Evolutionary conservation across 495 filamentous ascomycete genomes (phyloP).

Genomic region (Neurospora sp.): DNA sequence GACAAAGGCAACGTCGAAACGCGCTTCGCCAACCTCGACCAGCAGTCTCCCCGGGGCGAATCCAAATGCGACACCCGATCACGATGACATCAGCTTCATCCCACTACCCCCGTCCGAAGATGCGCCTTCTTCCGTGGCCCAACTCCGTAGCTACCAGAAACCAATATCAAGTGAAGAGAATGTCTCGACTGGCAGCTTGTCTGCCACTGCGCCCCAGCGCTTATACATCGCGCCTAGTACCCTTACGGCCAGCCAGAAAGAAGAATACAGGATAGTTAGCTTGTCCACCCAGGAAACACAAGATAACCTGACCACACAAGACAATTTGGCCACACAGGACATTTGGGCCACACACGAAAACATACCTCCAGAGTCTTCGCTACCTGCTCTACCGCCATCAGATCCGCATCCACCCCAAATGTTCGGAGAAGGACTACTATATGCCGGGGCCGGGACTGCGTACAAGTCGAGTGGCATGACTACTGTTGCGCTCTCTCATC

Average conservation of each 20-base stretch:
- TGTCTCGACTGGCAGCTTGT: background rate
- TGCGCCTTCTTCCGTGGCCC: background rate
- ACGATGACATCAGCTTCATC: background rate
- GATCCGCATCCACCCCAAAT: background rate
- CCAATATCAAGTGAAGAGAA: background rate
- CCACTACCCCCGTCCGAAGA: background rate
- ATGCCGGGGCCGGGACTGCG: background rate
- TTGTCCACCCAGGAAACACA: constrained; percentile 2
- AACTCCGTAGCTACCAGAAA: background rate
- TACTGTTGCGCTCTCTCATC: constrained; percentile 7
- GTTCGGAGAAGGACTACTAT: constrained; percentile 1
- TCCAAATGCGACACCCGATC: background rate
- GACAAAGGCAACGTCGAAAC: background rate
- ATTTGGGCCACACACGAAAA: background rate
- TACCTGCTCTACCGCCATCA: background rate
- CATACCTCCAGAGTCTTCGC: background rate
- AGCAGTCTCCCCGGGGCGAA: background rate
- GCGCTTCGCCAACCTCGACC: background rate
- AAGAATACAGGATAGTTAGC: constrained; percentile 13
- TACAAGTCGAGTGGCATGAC: constrained; percentile 18
- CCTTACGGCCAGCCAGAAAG: constrained; percentile 21
- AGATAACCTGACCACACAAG: background rate
- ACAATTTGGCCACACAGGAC: background rate
- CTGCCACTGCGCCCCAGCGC: constrained; percentile 2
- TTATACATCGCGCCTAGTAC: constrained; percentile 17